Evolutionary conservation across 2,329 filamentous ascomycete genomes (phyloP), one percentile per base, ranked within the genome.

Genomic region (Pseudogymnoascus sp.): DNA sequence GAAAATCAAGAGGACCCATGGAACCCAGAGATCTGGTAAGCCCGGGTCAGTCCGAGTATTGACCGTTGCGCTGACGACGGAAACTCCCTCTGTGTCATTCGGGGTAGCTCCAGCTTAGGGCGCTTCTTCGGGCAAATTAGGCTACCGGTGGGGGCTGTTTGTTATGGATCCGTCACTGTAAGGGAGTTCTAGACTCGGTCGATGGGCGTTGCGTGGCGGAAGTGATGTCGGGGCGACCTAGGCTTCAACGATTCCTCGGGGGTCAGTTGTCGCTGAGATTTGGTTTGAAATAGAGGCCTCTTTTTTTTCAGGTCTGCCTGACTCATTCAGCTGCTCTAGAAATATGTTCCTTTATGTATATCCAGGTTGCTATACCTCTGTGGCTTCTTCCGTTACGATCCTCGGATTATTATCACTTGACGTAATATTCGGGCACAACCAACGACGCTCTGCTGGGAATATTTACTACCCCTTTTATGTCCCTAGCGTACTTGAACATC

Each of bases 11-110:
- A 57, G n/a, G 16, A 57, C 51, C 51, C 51, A 57, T 57, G 29
- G 51, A 18, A 21, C 29, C 51, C 51, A 34, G 16, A 34, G 51
- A 34, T 57, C 26, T 57, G 51, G 51, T 57, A 34, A 57, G 29
- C 14, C 51, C 51, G 26, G 51, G 29, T 57, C 26, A 57, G 51
- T 57, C 51, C 29, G 51, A 57, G n/a, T 57, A 57, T 57, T 57
- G 51, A 34, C 51, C 51, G 51, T 57, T 57, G 51, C 29, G 51
- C 51, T 57, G 51, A 57, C 51, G 51, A 34, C 51, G 51, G 51
- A 34, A 57, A 34, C 51, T 54, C n/a, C 51, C 29, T 34, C 51
- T 18, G 51, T 34, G 51, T 18, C 5, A 34, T 57, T 57, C 47
- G 51, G 51, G 26, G 29, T 5, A 18, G 51, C 26, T 34, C 51